Conservation (phyloP, 805 yeast species). For the Vanderwaltozyma verrucispora region DNA sequence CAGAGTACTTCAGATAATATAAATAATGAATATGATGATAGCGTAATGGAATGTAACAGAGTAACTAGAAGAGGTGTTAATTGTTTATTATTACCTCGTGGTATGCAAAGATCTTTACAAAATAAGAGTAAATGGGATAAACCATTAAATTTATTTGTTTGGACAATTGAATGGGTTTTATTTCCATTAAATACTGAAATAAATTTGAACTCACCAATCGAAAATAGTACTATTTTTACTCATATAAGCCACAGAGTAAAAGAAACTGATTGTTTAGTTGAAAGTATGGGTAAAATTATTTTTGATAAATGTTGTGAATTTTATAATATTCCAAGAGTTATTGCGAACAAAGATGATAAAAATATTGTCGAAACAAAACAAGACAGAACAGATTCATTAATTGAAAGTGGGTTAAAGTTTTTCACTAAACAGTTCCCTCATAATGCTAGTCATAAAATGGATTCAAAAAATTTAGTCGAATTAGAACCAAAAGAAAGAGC, state of each 20-base stretch:
- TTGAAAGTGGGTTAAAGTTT: conserved; percentile 12
- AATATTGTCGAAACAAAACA: conserved; percentile 6
- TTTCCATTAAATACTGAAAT: conserved; percentile 6
- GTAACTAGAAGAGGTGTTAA: conserved; percentile 54
- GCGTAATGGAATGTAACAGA: conserved; percentile 10
- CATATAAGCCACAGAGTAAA: conserved; percentile 31
- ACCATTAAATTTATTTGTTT: conserved; percentile 46
- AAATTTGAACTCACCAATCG: too few relatives aligned
- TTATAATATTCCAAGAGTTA: conserved; percentile 3
- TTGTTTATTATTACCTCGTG: conserved; percentile 52
- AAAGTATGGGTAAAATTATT: conserved; percentile 25
- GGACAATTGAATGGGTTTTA: conserved; percentile 74
- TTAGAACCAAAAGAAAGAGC: conserved; percentile 26
- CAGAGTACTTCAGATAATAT: conserved; percentile 4
- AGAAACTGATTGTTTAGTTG: conserved; percentile 24
- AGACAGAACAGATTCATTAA: conserved; percentile 9
- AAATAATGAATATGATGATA: conserved; percentile 4
- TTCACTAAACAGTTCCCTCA: conserved; percentile 26
- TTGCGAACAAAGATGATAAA: not conserved
- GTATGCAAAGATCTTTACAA: conserved; percentile 55
- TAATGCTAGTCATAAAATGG: conserved; percentile 21
- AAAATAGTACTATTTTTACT: conserved; percentile 15
- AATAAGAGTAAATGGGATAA: conserved; percentile 69
- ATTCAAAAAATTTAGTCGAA: conserved; percentile 31
- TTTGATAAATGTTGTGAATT: conserved; percentile 19